These are phyloP conservation scores for Metarhizium rileyi DNA, from an alignment of 2,329 filamentous ascomycete genomes.

Conservation along the genomic window DNA sequence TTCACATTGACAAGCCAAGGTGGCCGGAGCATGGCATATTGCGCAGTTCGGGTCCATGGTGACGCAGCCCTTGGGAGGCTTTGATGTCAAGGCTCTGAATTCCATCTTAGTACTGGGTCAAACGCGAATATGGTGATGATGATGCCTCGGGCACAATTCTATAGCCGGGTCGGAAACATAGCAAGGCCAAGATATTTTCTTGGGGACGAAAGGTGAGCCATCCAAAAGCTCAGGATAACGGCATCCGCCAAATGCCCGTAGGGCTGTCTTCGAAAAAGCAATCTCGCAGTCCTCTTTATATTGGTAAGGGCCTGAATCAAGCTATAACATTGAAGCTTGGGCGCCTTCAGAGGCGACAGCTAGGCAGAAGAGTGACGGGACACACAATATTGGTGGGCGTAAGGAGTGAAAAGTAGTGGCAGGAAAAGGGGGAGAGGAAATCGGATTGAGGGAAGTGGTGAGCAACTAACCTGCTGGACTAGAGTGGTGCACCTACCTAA, in stretches of 20 bases:
- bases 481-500: slow-evolving; percentile 1
- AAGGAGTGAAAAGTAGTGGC: slow-evolving; percentile 5
- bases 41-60: slow-evolving; percentile 63
- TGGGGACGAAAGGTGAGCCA: neutral
- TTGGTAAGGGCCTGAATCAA: neutral
- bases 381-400: slow-evolving; percentile 3
- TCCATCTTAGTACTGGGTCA: slow-evolving; percentile 37
- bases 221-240: neutral
- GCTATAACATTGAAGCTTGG: neutral
- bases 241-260: neutral
- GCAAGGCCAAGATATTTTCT: neutral
- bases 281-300: neutral
- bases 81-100: slow-evolving; percentile 32
- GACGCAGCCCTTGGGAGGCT: slow-evolving; percentile 37
- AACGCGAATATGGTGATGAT: slow-evolving; percentile 6
- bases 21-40: slow-evolving; percentile 52
- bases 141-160: neutral
- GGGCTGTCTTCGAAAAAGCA: neutral
- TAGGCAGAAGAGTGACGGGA: slow-evolving; percentile 6
- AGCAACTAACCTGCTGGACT: neutral
- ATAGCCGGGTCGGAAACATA: neutral
- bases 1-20: slow-evolving; percentile 53
- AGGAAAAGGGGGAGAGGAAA: slow-evolving; percentile 6
- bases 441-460: slow-evolving; percentile 7
- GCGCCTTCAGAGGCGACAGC: neutral